phyloP scores from a whole-genome alignment of 2,329 filamentous ascomycete species.

The Alternaria sp. region DNA sequence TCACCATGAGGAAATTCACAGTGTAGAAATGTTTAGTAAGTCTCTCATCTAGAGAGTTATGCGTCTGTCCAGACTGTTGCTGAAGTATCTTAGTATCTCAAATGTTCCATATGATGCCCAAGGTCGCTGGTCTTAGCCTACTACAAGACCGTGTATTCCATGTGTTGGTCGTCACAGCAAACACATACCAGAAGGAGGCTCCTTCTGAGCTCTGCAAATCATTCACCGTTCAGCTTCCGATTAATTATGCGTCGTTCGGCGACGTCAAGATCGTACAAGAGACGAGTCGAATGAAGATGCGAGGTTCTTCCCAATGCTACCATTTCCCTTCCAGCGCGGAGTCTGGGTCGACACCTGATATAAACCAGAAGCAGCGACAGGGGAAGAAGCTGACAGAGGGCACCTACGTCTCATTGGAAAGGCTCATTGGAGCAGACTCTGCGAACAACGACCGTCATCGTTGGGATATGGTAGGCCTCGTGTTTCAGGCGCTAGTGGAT shows the following conservation, averaged over 20 bases:
- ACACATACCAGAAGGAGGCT: constrained; percentile 27
- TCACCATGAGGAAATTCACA: constrained; percentile 27
- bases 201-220: constrained; percentile 61
- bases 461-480: constrained; percentile 70
- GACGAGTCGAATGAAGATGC: constrained; percentile 26
- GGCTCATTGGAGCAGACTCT: constrained; percentile 14
- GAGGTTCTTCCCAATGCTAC: constrained; percentile 18
- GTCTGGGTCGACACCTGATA: constrained; percentile 15
- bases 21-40: constrained; percentile 52
- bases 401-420: constrained; percentile 71
- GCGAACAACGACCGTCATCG: constrained; percentile 49
- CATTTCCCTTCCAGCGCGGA: not conserved
- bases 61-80: not conserved
- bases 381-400: constrained; percentile 64
- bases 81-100: constrained; percentile 60
- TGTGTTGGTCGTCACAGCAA: constrained; percentile 67
- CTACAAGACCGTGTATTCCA: constrained; percentile 72
- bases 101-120: constrained; percentile 70
- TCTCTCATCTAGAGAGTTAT: constrained; percentile 4
- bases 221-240: constrained; percentile 57
- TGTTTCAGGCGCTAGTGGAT: not conserved
- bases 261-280: constrained; percentile 18
- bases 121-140: constrained; percentile 50
- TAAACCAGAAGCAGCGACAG: constrained; percentile 42
- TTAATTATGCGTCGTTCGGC: constrained; percentile 60